Conservation (phyloP, 371 early-diverging fungal genomes). For the Lichtheimia hyalospora region DNA sequence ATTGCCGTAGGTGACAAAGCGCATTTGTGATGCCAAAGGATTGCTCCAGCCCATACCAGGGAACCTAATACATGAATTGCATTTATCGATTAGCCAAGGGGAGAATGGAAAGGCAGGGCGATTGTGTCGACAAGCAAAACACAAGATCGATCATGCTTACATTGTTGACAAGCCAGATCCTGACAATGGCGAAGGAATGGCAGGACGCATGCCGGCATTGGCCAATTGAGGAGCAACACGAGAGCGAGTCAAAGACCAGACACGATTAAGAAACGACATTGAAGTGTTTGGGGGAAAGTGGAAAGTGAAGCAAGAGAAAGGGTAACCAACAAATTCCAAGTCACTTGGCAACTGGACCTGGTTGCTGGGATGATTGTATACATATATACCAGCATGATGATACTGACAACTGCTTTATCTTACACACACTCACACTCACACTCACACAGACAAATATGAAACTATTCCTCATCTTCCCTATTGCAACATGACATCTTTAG, state of each 20-base stretch:
- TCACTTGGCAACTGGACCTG: no score
- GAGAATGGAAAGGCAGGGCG: no score
- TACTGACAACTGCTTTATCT: no score
- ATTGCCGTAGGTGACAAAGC: conserved; percentile 81
- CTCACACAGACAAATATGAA: no score
- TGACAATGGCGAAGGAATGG: background rate
- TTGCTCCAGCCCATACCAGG: conserved; percentile 4
- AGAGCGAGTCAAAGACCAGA: background rate
- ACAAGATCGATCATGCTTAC: background rate
- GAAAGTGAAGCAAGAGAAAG: background rate
- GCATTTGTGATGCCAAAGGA: conserved; percentile 52
- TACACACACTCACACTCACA: no score
- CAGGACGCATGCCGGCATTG: background rate
- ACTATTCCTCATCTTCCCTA: no score
- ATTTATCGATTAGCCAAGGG: background rate
- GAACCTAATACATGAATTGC: background rate
- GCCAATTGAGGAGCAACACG: background rate
- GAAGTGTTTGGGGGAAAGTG: background rate
- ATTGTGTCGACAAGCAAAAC: no score
- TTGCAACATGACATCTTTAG: no score
- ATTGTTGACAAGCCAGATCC: conserved; percentile 2
- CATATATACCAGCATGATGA: no score
- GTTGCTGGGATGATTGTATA: no score
- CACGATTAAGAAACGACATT: conserved; percentile 11
- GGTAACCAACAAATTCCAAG: background rate